Conservation (phyloP, 192 early-diverging fungal genomes). For the Gigaspora rosea region DNA sequence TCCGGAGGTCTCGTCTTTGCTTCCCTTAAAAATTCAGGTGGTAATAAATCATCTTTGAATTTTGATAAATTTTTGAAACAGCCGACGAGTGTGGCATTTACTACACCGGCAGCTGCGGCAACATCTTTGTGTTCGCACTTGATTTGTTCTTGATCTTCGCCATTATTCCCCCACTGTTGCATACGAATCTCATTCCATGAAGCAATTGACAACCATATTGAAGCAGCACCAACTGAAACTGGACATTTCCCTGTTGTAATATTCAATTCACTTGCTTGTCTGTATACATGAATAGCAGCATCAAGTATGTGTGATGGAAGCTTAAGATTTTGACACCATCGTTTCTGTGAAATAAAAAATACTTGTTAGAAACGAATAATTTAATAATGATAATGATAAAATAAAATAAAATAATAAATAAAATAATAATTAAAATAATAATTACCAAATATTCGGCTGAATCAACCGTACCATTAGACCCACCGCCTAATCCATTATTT, state of each 20-base stretch:
- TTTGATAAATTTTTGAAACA: conserved; percentile 54
- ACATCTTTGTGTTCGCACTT: conserved; percentile 57
- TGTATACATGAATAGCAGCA: conserved; percentile 55
- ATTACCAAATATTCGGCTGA: conserved; percentile 50
- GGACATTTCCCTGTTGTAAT: conserved; percentile 67
- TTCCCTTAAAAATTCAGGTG: conserved; percentile 40
- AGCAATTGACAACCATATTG: conserved; percentile 62
- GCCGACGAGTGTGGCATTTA: conserved; percentile 61
- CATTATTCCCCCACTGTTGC: conserved; percentile 34
- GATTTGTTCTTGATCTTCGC: conserved; percentile 44
- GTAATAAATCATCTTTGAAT: conserved; percentile 41
- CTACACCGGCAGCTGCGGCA: conserved; percentile 55
- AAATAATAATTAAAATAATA: conserved; percentile 26
- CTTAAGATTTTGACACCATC: conserved; percentile 60
- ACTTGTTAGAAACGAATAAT: neutral
- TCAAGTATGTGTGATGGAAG: conserved; percentile 52
- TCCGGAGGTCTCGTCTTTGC: conserved; percentile 24
- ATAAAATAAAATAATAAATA: neutral
- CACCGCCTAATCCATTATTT: conserved; percentile 34
- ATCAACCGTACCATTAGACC: conserved; percentile 35
- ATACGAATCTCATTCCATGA: conserved; percentile 54
- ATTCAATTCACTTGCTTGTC: conserved; percentile 57
- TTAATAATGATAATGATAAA: neutral
- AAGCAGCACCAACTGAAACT: conserved; percentile 62
- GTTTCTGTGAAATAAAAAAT: conserved; percentile 41